phyloP scores from a whole-genome alignment of 2,329 filamentous ascomycete genomes.

The Diplodia corticola region DNA sequence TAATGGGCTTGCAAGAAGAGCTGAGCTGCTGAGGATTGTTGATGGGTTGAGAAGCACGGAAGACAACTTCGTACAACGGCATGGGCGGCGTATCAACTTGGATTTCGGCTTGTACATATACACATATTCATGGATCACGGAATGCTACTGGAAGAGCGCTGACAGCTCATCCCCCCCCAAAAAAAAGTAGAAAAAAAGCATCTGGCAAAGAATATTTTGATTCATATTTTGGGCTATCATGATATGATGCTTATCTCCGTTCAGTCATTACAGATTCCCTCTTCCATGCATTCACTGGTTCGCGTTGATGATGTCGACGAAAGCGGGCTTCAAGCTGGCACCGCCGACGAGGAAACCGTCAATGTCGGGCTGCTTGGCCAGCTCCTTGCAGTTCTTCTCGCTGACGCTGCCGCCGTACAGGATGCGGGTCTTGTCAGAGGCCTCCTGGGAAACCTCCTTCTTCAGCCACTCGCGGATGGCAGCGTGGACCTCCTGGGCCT shows the following conservation, averaged over 20 bases:
- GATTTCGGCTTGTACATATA: conserved; percentile 18
- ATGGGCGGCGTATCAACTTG: conserved; percentile 20
- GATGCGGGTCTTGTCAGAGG: conserved; percentile 84
- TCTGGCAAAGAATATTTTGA: background rate
- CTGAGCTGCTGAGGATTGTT: background rate
- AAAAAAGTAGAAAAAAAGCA: too few relatives aligned
- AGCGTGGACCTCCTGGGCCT: conserved; percentile 55
- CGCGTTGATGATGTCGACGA: conserved; percentile 70
- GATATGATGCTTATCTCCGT: conserved; percentile 3
- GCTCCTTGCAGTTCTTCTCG: conserved; percentile 96
- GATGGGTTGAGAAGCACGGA: background rate
- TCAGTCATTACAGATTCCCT: conserved; percentile 5
- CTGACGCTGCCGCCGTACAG: conserved; percentile 96
- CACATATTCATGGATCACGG: background rate
- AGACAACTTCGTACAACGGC: conserved; percentile 10
- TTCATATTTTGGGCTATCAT: conserved; percentile 18
- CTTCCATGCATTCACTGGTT: conserved; percentile 32
- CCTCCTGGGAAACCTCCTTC: conserved; percentile 72
- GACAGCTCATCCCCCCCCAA: background rate
- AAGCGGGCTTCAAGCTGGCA: conserved; percentile 94
- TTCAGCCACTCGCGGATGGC: conserved; percentile 86
- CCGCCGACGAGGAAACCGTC: conserved; percentile 97
- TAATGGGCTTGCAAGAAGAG: background rate
- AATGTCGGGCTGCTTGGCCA: conserved; percentile 90
- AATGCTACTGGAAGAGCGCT: background rate